Evolutionary conservation across 2,329 filamentous ascomycete species (phyloP), one percentile per base, ranked within the genome.

Genomic region (Ophiostoma quercus): DNA sequence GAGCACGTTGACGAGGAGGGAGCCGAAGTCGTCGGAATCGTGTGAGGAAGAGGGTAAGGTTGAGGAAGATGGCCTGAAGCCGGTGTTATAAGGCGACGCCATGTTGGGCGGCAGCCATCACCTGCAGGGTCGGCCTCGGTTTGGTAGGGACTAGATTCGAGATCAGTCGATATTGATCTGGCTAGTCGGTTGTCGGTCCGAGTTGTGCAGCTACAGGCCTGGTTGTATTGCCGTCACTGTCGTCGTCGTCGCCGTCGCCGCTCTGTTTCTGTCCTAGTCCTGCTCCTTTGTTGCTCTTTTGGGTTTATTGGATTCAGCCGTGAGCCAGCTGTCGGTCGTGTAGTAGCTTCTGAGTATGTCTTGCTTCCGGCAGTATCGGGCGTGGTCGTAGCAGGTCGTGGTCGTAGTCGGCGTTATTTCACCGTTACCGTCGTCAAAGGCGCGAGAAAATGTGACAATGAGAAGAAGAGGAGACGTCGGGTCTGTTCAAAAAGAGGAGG

Each of bases 51-150:
- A 67, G 16, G 41, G 41, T 29, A 47, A 19, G 19, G 19, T 19
- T 8, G 43, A 47, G 11, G 41, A 57, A 11, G 66, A 62, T 39
- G 72, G 54, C 51, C 63, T 37, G 66, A 68, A 72, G 72, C 76
- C 75, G 72, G 74, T 79, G 76, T 76, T 80, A 79, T 79, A 78
- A 74, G 78, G 76, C 77, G 77, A 77, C 75, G 79, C 78, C 78
- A 79, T 80, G 75, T 71, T 75, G 47, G 19, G 66, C 72, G 72
- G 71, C 71, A 72, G 76, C 77, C 77, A 78, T 78, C 63, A 66
- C 69, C 57, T 68, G 34, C 65, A 43, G 65, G 65, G 6, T 66
- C 37, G 41, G n/a, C 65, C 37, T 66, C 12, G 11, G 32, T 63
- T 65, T n/a, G 8, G 34, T 65, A 63, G 16, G 51, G 12, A 19